These are phyloP conservation scores for Xylariaceae sp. DNA, from an alignment of 2,329 filamentous ascomycete genomes.

Conservation along the genomic window DNA sequence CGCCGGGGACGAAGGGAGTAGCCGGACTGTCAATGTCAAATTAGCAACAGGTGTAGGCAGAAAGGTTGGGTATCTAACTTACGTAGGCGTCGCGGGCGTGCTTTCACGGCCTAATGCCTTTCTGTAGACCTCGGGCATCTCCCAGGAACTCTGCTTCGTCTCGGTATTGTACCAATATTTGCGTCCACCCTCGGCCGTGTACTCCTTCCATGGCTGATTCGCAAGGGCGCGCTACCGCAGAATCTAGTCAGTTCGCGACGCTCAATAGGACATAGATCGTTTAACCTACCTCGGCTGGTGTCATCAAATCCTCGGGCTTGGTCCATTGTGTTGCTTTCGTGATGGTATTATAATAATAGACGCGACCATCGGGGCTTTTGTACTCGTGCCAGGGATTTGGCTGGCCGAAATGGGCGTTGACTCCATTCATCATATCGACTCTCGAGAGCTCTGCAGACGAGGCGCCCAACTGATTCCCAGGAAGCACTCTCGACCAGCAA, in stretches of 20 bases:
- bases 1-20: slow-evolving; percentile 48
- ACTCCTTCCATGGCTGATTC: slow-evolving; percentile 90
- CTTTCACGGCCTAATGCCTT: slow-evolving; percentile 66
- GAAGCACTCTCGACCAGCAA: neutral
- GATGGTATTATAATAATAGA: slow-evolving; percentile 87
- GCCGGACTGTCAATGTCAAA: slow-evolving; percentile 36
- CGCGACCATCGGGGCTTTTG: slow-evolving; percentile 76
- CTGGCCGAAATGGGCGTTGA: slow-evolving; percentile 51
- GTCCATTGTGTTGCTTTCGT: slow-evolving; percentile 93
- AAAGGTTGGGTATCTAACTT: slow-evolving; percentile 25
- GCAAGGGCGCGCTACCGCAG: slow-evolving; percentile 74
- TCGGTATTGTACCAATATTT: slow-evolving; percentile 97
- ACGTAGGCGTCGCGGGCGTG: slow-evolving; percentile 49
- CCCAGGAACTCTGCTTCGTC: slow-evolving; percentile 91
- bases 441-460: slow-evolving; percentile 7
- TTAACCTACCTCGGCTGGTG: slow-evolving; percentile 69
- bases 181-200: slow-evolving; percentile 80
- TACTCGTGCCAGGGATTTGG: slow-evolving; percentile 76
- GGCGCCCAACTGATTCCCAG: neutral
- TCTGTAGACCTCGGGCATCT: slow-evolving; percentile 85
- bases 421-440: slow-evolving; percentile 58
- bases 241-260: slow-evolving; percentile 22
- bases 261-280: slow-evolving; percentile 10
- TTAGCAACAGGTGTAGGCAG: slow-evolving; percentile 3
- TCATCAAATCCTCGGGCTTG: slow-evolving; percentile 90